Evolutionary conservation across 2,329 filamentous ascomycete species (phyloP).

Genomic region (Cryphonectria nitschkei): DNA sequence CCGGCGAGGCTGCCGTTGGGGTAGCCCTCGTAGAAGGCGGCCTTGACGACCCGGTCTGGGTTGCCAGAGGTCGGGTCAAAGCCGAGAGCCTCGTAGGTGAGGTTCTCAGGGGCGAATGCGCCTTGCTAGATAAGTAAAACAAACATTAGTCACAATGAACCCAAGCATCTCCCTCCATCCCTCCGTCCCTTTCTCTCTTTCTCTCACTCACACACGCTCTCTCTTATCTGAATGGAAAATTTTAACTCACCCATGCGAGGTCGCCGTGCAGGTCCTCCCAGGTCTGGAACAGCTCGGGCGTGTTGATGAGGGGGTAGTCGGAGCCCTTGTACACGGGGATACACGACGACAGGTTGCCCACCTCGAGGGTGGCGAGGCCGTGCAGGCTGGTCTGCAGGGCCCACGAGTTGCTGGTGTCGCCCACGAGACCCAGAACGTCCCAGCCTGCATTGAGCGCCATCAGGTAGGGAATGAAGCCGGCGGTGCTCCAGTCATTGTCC

Average conservation of each 20-base stretch:
- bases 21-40: slow-evolving; percentile 50
- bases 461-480: slow-evolving; percentile 48
- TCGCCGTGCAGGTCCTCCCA: slow-evolving; percentile 50
- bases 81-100: slow-evolving; percentile 45
- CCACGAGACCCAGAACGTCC: slow-evolving; percentile 46
- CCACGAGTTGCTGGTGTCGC: slow-evolving; percentile 50
- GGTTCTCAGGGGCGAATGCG: slow-evolving; percentile 48
- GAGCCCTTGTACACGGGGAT: slow-evolving; percentile 52
- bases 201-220: neutral
- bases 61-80: slow-evolving; percentile 50
- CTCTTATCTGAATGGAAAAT: neutral
- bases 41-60: slow-evolving; percentile 44
- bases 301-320: slow-evolving; percentile 52
- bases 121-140: slow-evolving; percentile 37
- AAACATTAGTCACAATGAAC: slow-evolving; percentile 6
- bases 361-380: slow-evolving; percentile 50
- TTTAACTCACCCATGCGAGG: slow-evolving; percentile 42
- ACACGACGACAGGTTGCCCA: slow-evolving; percentile 48
- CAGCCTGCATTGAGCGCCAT: slow-evolving; percentile 48
- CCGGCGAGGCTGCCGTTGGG: slow-evolving; percentile 48
- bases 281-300: slow-evolving; percentile 45
- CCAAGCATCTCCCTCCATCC: too few relatives aligned
- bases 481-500: slow-evolving; percentile 51
- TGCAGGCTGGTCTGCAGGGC: slow-evolving; percentile 49
- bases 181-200: too few relatives aligned